These are phyloP conservation scores for Globisporangium solare DNA, from an alignment of 352 stramenopile genomes.

Conservation along the genomic window DNA sequence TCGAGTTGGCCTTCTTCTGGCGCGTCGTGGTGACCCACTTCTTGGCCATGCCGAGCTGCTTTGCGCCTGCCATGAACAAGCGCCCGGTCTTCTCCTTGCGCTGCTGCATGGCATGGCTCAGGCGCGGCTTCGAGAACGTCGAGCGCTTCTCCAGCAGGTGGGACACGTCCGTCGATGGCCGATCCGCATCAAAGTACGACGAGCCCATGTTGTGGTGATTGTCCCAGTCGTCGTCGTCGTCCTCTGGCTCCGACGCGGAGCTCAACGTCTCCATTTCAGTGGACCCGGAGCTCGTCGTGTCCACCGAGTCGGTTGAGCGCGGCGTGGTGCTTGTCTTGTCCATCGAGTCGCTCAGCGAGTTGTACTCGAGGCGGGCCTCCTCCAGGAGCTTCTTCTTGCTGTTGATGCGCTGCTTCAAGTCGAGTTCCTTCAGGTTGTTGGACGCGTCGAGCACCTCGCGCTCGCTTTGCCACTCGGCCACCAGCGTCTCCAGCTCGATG, in stretches of 20 bases:
- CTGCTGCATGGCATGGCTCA: slow-evolving; percentile 7
- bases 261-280: slow-evolving; percentile 42
- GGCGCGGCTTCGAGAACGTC: slow-evolving; percentile 8
- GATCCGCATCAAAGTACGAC: slow-evolving; percentile 37
- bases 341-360: slow-evolving; percentile 37
- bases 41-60: slow-evolving; percentile 11
- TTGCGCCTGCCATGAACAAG: slow-evolving; percentile 7
- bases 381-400: slow-evolving; percentile 45
- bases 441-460: slow-evolving; percentile 52
- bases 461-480: slow-evolving; percentile 53
- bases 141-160: slow-evolving; percentile 24
- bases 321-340: slow-evolving; percentile 25
- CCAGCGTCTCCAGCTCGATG: slow-evolving; percentile 48
- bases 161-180: slow-evolving; percentile 38
- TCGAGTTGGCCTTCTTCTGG: slow-evolving; percentile 3
- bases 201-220: slow-evolving; percentile 16
- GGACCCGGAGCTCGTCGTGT: slow-evolving; percentile 44
- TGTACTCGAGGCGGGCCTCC: slow-evolving; percentile 33
- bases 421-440: slow-evolving; percentile 45
- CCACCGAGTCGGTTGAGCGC: slow-evolving; percentile 25
- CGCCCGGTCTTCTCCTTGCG: slow-evolving; percentile 9
- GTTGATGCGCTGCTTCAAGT: slow-evolving; percentile 55
- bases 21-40: slow-evolving; percentile 14
- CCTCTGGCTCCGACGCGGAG: slow-evolving; percentile 31
- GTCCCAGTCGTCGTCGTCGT: slow-evolving; percentile 20